Evolutionary conservation across 495 filamentous ascomycete genomes (phyloP), one percentile per base, ranked within the genome.

Genomic region (Delitschia confertaspora): DNA sequence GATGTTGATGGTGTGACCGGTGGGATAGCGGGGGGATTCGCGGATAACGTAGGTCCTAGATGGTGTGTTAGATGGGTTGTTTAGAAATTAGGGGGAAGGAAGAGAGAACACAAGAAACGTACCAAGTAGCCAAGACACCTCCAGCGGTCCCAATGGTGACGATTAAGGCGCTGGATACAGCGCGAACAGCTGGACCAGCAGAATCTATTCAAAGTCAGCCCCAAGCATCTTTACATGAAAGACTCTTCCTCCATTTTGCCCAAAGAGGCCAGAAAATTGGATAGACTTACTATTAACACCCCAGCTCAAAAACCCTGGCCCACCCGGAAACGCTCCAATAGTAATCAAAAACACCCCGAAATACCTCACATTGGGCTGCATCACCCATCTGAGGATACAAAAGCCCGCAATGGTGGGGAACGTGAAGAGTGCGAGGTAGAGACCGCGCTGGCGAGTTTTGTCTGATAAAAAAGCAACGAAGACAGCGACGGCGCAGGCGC

Each of bases 401-500:
- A 89, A 87, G 3, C 83, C 88, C 1, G 74, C 61, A 32, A 93
- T 76, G 10, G 73, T 57, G 23, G 56, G 57, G 52, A 87, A 76
- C 0, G 83, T 73, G 17, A 75, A 59, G 0, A 87, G 41, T 1
- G 78, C 73, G 56, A 91, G 42, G 31, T 55, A 94, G 23, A 74
- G 55, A 59, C 85, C 85, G n/a, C 88, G 80, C 49, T 88, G 85
- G 23, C 67, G 69, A 16, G 74, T 44, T 59, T 68, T 73, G 60
- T 93, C 88, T 1, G 81, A 86, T 26, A 73, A 55, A 36, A 60
- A 69, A 0, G 85, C 85, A 20, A 85, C 65, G n/a, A 81, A 25
- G 69, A 93, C 79, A 9, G 83, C 79, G 39, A 93, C 83, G 5
- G 47, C 72, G 42, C 83, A 93, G 0, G 86, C 78, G 6, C 64